Evolutionary conservation across 805 yeast species (phyloP), one percentile per base, ranked within the genome.

Genomic region (Wickerhamomyces xylosicus): DNA sequence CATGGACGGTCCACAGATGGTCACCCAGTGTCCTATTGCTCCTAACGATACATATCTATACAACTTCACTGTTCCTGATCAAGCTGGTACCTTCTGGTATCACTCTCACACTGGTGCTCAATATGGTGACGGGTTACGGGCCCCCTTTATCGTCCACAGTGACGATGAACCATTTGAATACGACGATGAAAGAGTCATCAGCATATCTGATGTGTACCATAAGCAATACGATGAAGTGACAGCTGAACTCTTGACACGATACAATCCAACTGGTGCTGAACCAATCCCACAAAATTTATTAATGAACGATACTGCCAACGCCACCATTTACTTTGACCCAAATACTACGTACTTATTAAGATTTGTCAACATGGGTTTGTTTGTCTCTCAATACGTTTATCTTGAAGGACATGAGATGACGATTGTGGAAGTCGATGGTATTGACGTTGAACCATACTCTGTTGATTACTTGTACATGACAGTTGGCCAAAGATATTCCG

Each of bases 221-320:
- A 61, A 64, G 25, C 63, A 70, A 37, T 68, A 77, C 44, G 59
- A 62, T 21, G 68, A 59, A 3, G 62, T 80, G 20, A 56, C 66
- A 36, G 47, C 58, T 16, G 62, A 63, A 31, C 82, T 80, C 55
- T 56, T 77, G 50, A 68, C 71, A 33, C 64, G 83, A 47, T 83
- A 72, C 52, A 83, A 83, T 48, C 94, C 94, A 17, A 82, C 89
- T 2, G 94, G 94, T 32, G 86, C 84, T 15, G 94, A 83, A 54
- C 94, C 94, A 14, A 69, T 82, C 37, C 90, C 90, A 3, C 78
- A 77, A 45, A 76, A 74, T 50, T 43, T 74, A 16, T 60, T 83
- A 32, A 71, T 81, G 53, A 81, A 82, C 54, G 85, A 83, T 46
- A 65, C 84, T 5, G 66, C 69, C 38, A 76, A 77, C 46, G 70